Evolutionary conservation across 2,329 filamentous ascomycete genomes (phyloP).

Genomic region (Triangularia setosa): DNA sequence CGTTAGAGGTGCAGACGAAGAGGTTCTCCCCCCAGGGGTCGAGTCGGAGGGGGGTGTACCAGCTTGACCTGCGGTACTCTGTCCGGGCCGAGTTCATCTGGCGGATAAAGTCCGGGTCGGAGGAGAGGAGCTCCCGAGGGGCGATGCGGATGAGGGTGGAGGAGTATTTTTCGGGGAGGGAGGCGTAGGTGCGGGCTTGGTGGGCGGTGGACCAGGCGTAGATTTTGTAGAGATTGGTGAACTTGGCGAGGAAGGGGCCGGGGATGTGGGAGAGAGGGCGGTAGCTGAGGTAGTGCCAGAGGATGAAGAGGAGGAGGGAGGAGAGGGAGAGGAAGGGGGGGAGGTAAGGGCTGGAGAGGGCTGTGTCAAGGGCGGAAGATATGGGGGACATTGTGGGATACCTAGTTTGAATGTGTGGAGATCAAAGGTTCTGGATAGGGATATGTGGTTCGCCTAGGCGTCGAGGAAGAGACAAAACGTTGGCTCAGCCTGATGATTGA

Average conservation of each 20-base stretch:
- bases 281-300: slow-evolving; percentile 9
- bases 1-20: slow-evolving; percentile 12
- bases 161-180: slow-evolving; percentile 33
- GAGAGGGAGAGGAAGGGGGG: neutral
- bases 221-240: slow-evolving; percentile 39
- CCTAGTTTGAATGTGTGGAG: no score
- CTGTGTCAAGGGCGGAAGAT: neutral
- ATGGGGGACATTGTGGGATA: neutral
- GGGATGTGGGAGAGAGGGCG: slow-evolving; percentile 38
- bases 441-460: neutral
- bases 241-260: slow-evolving; percentile 35
- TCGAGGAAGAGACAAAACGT: no score
- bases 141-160: slow-evolving; percentile 12
- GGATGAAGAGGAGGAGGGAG: neutral
- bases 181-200: neutral
- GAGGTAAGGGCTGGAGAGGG: neutral
- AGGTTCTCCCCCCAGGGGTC: slow-evolving; percentile 15
- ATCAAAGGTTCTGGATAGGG: neutral
- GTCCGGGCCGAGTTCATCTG: slow-evolving; percentile 11
- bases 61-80: slow-evolving; percentile 11
- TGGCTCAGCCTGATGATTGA: neutral
- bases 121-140: slow-evolving; percentile 14
- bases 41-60: slow-evolving; percentile 15
- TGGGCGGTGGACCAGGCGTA: neutral
- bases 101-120: slow-evolving; percentile 15